Percentiles rank a stretch among this genome's conserved stretches.
Conservation (phyloP, 148 eudicot species). For the Cornus controversa region DNA sequence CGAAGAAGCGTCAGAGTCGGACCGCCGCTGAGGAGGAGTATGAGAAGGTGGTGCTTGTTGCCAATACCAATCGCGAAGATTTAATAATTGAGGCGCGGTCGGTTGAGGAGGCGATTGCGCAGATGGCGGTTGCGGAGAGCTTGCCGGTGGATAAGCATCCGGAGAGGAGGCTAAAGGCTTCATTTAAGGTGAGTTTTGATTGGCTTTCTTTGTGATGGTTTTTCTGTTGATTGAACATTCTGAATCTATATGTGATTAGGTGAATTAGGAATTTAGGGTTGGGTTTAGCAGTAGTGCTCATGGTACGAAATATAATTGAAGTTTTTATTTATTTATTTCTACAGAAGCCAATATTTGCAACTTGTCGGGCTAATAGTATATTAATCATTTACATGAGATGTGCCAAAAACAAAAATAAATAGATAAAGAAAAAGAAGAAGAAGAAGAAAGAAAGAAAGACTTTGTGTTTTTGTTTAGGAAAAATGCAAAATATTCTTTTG, state of each 20-base stretch:
- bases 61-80: slow-evolving; percentile 77
- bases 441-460: too few species aligned
- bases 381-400: too few species aligned
- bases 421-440: too few species aligned
- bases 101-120: slow-evolving; percentile 81
- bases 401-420: too few species aligned
- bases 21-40: slow-evolving; percentile 85
- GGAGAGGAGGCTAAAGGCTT: slow-evolving; percentile 87
- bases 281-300: too few species aligned
- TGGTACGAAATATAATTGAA: too few species aligned
- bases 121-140: slow-evolving; percentile 53
- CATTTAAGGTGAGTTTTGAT: slow-evolving; percentile 58
- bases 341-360: too few species aligned
- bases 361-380: too few species aligned
- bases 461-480: too few species aligned
- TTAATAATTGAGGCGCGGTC: slow-evolving; percentile 68
- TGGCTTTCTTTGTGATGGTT: neutral
- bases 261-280: neutral
- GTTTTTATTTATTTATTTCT: too few species aligned
- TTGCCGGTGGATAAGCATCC: slow-evolving; percentile 87
- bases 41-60: slow-evolving; percentile 66
- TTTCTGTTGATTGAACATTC: neutral
- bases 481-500: too few species aligned
- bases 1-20: slow-evolving; percentile 63
- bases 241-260: neutral